Evolutionary conservation across 2,329 filamentous ascomycete genomes (phyloP), one percentile per base, ranked within the genome.

Genomic region (Botryotinia globosa): DNA sequence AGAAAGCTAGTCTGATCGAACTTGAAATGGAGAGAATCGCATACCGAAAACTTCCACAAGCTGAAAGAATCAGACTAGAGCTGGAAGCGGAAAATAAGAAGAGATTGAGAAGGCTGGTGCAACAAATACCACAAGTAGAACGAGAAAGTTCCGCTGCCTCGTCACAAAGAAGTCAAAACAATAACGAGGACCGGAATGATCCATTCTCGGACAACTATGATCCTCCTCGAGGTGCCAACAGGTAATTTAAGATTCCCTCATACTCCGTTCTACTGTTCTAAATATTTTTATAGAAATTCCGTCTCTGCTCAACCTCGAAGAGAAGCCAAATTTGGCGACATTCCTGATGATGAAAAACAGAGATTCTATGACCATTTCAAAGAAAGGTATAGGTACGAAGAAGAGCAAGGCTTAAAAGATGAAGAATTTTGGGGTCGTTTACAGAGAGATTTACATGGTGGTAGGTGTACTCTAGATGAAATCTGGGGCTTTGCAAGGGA

Each of bases 401-500:
- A 67, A 34, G 25, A 54, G 34, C 32, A 22, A 22, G 45, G 45
- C 34, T 42, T 67, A 7, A 34, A 29, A 5, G 45, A 67, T 67
- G 16, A 39, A 29, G 45, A 67, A 0, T 67, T 56, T n/a, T 67
- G 64, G 64, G 75, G 44, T 34, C 56, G 54, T 34, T 18, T 70
- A 22, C 54, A 63, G 37, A 34, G 9, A 45, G 29, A 63, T n/a
- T 37, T 70, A 37, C n/a, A 48, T 20, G 72, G 75, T 34, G 77
- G 74, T 54, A 39, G 48, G 34, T 67, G 56, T 18, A 67, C 45
- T 12, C 73, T 79, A 51, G 79, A 80, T 29, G 78, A 80, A 7
- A 75, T 80, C 4, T 78, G 79, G 67, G 73, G 69, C 0, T 74
- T 74, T 69, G 79, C 79, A 8, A 77, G 75, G 34, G 77, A 79